Percentiles rank a stretch among this genome's conserved stretches.
Conservation (phyloP, 2,329 filamentous ascomycete genomes). For the Paramyrothecium sp. region DNA sequence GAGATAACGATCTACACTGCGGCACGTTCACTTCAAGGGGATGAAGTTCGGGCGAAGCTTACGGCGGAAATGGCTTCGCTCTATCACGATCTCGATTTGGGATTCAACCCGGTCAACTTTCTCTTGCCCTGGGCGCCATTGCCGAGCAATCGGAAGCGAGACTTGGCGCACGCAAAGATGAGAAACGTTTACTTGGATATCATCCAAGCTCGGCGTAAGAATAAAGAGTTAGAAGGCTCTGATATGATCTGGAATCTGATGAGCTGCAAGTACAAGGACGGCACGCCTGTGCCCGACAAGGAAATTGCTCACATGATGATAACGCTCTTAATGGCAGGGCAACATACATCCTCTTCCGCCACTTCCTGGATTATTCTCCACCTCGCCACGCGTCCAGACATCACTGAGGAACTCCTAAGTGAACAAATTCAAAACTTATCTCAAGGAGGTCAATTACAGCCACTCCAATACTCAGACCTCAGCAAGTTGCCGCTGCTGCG, state of each 20-base stretch:
- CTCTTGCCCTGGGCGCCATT: slow-evolving; percentile 77
- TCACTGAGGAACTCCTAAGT: slow-evolving; percentile 68
- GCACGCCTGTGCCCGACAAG: slow-evolving; percentile 64
- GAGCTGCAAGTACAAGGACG: slow-evolving; percentile 74
- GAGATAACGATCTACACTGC: slow-evolving; percentile 84
- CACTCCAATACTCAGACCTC: slow-evolving; percentile 59
- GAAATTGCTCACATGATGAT: slow-evolving; percentile 88
- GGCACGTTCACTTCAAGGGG: slow-evolving; percentile 70
- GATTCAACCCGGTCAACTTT: slow-evolving; percentile 80
- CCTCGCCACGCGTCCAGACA: slow-evolving; percentile 67
- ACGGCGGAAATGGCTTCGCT: slow-evolving; percentile 70
- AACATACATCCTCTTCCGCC: slow-evolving; percentile 78
- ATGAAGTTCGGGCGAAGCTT: slow-evolving; percentile 71
- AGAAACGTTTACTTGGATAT: slow-evolving; percentile 68
- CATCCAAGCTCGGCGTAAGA: slow-evolving; percentile 60
- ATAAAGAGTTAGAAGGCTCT: slow-evolving; percentile 42
- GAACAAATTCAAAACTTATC: slow-evolving; percentile 61
- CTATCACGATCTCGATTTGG: slow-evolving; percentile 75
- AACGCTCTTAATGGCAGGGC: slow-evolving; percentile 78
- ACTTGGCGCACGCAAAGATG: slow-evolving; percentile 70
- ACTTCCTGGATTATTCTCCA: slow-evolving; percentile 75
- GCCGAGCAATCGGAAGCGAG: slow-evolving; percentile 71
- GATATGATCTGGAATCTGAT: slow-evolving; percentile 82
- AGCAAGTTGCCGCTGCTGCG: slow-evolving; percentile 59
- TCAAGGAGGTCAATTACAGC: slow-evolving; percentile 41